These are phyloP conservation scores for Alternaria hordeiaustralica DNA, from an alignment of 2,329 filamentous ascomycete species.

Conservation along the genomic window DNA sequence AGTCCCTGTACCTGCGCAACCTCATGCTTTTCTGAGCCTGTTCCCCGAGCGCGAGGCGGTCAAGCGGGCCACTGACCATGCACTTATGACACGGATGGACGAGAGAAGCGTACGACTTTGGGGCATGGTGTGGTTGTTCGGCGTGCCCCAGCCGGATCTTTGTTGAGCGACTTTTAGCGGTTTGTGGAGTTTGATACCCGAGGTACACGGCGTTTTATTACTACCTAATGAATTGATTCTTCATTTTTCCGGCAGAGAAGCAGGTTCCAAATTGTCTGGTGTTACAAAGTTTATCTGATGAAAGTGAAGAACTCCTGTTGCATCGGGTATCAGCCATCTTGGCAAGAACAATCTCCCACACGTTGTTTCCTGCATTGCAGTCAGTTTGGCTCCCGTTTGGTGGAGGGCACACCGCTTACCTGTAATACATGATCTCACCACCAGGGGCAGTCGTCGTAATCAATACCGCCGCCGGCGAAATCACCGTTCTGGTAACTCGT, in stretches of 20 bases:
- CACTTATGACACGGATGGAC: constrained; percentile 11
- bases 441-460: neutral
- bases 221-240: neutral
- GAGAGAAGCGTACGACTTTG: constrained; percentile 14
- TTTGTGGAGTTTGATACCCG: constrained; percentile 6
- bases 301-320: neutral
- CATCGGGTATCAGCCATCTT: neutral
- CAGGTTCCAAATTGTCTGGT: neutral
- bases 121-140: constrained; percentile 21
- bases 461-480: neutral
- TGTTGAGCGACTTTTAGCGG: neutral
- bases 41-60: constrained; percentile 1
- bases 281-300: neutral
- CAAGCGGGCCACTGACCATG: neutral
- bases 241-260: neutral
- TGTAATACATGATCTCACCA: neutral
- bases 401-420: neutral
- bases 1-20: neutral
- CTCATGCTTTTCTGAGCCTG: neutral
- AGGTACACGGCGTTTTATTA: neutral
- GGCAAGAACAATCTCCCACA: neutral
- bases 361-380: neutral
- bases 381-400: neutral
- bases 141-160: constrained; percentile 3
- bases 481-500: neutral